These are phyloP conservation scores for Fragaria vesca DNA, from an alignment of 306 rosid species.

Conservation along the genomic window DNA sequence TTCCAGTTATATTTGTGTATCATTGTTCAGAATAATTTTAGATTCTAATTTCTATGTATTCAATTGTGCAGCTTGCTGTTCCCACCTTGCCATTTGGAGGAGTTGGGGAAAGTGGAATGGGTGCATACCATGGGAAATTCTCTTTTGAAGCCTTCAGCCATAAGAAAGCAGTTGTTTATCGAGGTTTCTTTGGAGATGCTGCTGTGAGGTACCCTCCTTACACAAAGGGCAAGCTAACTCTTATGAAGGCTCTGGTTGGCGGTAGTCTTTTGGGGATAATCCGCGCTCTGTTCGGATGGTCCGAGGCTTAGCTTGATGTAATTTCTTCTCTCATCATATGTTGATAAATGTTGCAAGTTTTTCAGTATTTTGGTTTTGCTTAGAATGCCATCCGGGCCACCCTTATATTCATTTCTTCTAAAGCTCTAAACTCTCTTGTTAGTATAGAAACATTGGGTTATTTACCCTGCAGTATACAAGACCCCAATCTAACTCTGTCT, in stretches of 20 bases:
- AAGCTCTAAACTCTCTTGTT: not conserved
- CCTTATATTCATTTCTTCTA: not conserved
- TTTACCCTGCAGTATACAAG: slow-evolving; percentile 1
- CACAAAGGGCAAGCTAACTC: slow-evolving; percentile 60
- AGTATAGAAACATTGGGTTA: not conserved
- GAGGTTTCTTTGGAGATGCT: slow-evolving; percentile 69
- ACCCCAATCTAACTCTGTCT: not conserved
- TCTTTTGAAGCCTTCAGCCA: slow-evolving; percentile 94
- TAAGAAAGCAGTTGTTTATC: slow-evolving; percentile 89
- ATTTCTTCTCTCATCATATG: not conserved
- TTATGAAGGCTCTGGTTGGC: slow-evolving; percentile 73
- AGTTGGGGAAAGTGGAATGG: slow-evolving; percentile 97
- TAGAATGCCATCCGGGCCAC: not conserved
- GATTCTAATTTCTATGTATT: not conserved
- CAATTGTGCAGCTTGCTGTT: slow-evolving; percentile 64
- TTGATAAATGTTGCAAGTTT: not conserved
- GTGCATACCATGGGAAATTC: slow-evolving; percentile 94
- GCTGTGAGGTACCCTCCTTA: slow-evolving; percentile 88
- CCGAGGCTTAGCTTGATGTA: slow-evolving; percentile 32
- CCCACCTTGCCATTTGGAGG: slow-evolving; percentile 89
- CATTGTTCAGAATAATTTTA: not conserved
- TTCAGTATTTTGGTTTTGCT: not conserved
- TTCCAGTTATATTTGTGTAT: not conserved
- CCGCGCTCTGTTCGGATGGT: slow-evolving; percentile 72
- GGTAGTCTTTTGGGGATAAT: slow-evolving; percentile 60